A percentile compares a stretch with the other conserved stretches of the same genome.
Evolutionary conservation across 164 flowering plant genomes (phyloP).

Genomic region (Amborella trichopoda): DNA sequence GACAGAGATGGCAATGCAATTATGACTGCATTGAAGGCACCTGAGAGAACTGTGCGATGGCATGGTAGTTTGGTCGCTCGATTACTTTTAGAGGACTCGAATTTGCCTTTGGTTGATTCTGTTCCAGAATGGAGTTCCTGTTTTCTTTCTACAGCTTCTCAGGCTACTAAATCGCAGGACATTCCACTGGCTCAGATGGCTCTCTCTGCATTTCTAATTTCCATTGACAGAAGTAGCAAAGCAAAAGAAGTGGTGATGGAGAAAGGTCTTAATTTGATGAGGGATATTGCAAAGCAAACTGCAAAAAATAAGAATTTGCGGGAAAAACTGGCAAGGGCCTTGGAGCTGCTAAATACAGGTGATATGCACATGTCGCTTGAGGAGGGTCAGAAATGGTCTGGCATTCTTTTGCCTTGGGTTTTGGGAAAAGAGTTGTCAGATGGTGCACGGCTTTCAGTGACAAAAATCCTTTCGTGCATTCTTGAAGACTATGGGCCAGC

Average conservation of each 20-base stretch:
- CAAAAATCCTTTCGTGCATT: slow-evolving; percentile 56
- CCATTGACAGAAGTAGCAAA: slow-evolving; percentile 59
- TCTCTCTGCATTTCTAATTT: slow-evolving; percentile 71
- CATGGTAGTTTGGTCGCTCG: slow-evolving; percentile 92
- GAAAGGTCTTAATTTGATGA: slow-evolving; percentile 74
- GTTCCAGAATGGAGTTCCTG: slow-evolving; percentile 88
- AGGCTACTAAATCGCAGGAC: slow-evolving; percentile 74
- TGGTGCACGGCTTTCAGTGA: slow-evolving; percentile 45
- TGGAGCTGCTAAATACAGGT: slow-evolving; percentile 55
- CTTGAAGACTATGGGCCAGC: slow-evolving; percentile 83
- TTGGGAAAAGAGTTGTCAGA: slow-evolving; percentile 55
- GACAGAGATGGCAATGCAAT: slow-evolving; percentile 86
- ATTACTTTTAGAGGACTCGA: slow-evolving; percentile 62
- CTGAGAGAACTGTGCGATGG: slow-evolving; percentile 98
- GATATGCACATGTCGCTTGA: slow-evolving; percentile 66
- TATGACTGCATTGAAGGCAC: slow-evolving; percentile 79
- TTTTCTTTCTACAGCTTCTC: slow-evolving; percentile 72
- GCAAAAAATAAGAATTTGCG: slow-evolving; percentile 45
- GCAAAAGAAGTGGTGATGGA: slow-evolving; percentile 60
- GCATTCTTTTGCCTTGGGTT: slow-evolving; percentile 70
- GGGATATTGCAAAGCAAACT: slow-evolving; percentile 56
- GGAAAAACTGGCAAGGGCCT: slow-evolving; percentile 69
- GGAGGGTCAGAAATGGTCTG: slow-evolving; percentile 89
- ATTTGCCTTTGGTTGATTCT: slow-evolving; percentile 59
- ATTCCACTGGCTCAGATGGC: slow-evolving; percentile 68